Percentiles rank a stretch among this genome's conserved stretches.
These are phyloP conservation scores for Prunus armeniaca DNA, from an alignment of 306 rosid species.

Conservation along the genomic window DNA sequence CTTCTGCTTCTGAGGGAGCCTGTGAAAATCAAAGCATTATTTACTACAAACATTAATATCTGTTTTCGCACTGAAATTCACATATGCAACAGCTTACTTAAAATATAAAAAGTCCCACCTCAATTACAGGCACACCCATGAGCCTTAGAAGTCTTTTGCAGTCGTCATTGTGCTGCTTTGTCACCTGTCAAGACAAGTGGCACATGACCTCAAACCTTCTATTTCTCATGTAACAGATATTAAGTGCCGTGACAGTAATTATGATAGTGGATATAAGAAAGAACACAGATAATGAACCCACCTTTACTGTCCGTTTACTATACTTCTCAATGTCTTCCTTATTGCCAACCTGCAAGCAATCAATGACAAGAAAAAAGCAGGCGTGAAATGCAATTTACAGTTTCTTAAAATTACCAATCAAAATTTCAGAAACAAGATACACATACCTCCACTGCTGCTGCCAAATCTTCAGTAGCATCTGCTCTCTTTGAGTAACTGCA, in stretches of 20 bases:
- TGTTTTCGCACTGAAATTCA: not conserved
- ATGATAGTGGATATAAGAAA: not conserved
- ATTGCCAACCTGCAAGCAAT: constrained; percentile 48
- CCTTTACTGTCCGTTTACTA: constrained; percentile 98
- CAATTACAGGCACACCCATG: constrained; percentile 96
- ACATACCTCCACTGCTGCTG: constrained; percentile 67
- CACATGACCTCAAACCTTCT: constrained; percentile 19
- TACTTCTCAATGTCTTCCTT: constrained; percentile 94
- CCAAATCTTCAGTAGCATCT: constrained; percentile 74
- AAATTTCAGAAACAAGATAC: constrained; percentile 11
- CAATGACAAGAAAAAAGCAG: constrained; percentile 24
- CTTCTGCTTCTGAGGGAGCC: constrained; percentile 99
- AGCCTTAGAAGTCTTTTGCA: constrained; percentile 85
- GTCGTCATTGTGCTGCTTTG: constrained; percentile 93
- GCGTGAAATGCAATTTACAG: constrained; percentile 6
- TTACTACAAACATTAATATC: constrained; percentile 1
- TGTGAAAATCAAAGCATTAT: constrained; percentile 34
- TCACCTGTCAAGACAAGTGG: constrained; percentile 57
- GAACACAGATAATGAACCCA: constrained; percentile 21
- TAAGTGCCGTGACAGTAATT: not conserved
- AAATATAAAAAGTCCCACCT: constrained; percentile 51
- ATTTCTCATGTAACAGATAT: not conserved
- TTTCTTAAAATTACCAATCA: not conserved
- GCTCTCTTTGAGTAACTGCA: constrained; percentile 70
- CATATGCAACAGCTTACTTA: not conserved